Evolutionary conservation across 495 filamentous ascomycete species (phyloP), one percentile per base, ranked within the genome.

Genomic region (Cetradonia linearis): DNA sequence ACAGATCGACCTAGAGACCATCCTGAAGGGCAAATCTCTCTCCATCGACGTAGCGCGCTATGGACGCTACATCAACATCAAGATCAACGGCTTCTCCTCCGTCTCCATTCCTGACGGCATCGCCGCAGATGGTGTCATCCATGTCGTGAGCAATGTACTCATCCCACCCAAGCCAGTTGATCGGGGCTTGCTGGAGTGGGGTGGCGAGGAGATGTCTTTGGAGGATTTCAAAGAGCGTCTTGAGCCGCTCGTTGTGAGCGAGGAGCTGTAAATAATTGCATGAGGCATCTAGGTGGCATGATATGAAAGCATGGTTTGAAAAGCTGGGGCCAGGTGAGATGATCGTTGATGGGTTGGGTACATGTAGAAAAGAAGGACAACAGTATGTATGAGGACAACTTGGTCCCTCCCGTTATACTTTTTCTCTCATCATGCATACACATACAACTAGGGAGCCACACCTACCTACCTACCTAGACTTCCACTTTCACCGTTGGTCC

Each of bases 71-170:
- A 77, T 86, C 54, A 75, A 61, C 13, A 85, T 95, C 38, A 79
- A 78, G 71, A 75, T 93, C 61, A 92, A 94, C 70, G 87, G 82
- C 20, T 83, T 80, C 56, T 70, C 72, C 6, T 69, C 63, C 8
- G 83, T 92, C 4, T 71, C 73, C 3, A 69, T 86, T 23, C 71
- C 81, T 67, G 88, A 95, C 71, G 84, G 78, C 10, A 66, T 89
- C 47, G 85, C 83, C 1, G 74, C 69, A 33, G 85, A 94, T 72
- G 90, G 91, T 38, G 86, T 88, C 34, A 74, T 92, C 34, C 90
- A 95, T 62, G 82, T 89, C 44, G 72, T 91, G 9, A 73, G 76
- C 47, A 74, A 75, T 50, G 83, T 95, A 1, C 69, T 95, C 59
- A 81, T 95, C 66, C 90, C 90, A 65, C 88, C 88, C 6, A 79